Evolutionary conservation across 2,329 filamentous ascomycete species (phyloP), one percentile per base, ranked within the genome.

Genomic region (Colletotrichum tanaceti): DNA sequence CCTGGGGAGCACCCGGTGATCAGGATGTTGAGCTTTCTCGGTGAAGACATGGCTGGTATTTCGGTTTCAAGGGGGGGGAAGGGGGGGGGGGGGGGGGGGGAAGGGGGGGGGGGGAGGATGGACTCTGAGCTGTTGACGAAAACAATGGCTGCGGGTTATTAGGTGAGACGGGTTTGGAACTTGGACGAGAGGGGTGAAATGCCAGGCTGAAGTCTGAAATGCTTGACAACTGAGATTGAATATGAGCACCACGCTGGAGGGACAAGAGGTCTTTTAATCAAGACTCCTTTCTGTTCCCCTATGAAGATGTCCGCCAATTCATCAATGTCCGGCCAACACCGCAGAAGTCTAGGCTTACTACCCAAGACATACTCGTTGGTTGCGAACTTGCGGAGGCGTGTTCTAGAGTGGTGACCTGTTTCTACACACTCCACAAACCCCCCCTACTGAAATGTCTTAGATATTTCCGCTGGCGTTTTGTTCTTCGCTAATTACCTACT

Each of bases 1-100:
- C 73, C 73, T 13, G 68, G 71, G 10, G 71, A 72, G 62, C 75
- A 76, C n/a, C 74, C 75, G 0, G 75, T 75, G 32, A 76, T 59
- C 2, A 76, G 59, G 54, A 76, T 67, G 18, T 70, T 72, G 38
- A 65, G 62, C n/a, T 16, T 38, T 5, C 22, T 59, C 35, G 3
- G 35, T 5, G 47, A 35, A 14, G 2, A 41, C 58, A 6, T 53
- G n/a, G 32, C 32, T 16, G 24, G 16, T 7, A 22, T 9, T 35
- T 52, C n/a, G 14, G 18, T 50, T 32, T 3, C 16, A 28, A 16
- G 28, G 10, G 20, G 3, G 7, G 18, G 47, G 14, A 3, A n/a
- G n/a, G n/a, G n/a, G n/a, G n/a, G n/a, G n/a, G n/a, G n/a, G n/a
- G n/a, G n/a, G n/a, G n/a, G n/a, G n/a, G n/a, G n/a, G n/a, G n/a